phyloP scores from a whole-genome alignment of 495 filamentous ascomycete genomes.

The Pyrenula massariospora region DNA sequence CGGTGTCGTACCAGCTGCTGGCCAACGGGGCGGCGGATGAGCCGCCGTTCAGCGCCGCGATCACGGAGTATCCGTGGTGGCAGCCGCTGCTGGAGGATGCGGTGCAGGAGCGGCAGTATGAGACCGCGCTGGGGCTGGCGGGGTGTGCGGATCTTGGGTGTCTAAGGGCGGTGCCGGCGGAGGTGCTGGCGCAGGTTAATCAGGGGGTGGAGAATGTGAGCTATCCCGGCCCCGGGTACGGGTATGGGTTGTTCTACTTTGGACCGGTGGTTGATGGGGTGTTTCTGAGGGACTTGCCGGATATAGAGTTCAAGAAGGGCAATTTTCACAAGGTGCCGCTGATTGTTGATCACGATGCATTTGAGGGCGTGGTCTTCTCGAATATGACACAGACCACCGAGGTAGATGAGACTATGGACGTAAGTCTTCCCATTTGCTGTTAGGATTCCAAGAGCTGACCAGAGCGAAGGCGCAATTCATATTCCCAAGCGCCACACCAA shows the following conservation, averaged over 20 bases:
- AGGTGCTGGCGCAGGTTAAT: neutral
- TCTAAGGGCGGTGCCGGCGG: neutral
- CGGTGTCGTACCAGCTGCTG: constrained; percentile 7
- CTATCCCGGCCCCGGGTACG: neutral
- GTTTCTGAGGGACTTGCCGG: neutral
- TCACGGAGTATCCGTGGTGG: constrained; percentile 40
- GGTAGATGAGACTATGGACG: neutral
- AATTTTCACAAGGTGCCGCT: neutral
- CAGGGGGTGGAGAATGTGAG: neutral
- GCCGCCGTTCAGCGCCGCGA: constrained; percentile 56
- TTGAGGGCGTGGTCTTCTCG: neutral
- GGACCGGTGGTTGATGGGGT: neutral
- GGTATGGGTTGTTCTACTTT: neutral
- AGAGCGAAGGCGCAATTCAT: neutral
- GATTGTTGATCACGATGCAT: neutral
- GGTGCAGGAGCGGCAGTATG: neutral
- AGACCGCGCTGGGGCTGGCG: neutral
- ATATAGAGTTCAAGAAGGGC: neutral
- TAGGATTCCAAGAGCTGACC: too few species aligned
- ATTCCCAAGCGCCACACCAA: neutral
- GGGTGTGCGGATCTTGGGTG: neutral
- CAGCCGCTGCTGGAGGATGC: neutral
- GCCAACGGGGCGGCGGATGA: constrained; percentile 34
- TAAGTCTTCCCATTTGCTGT: neutral
- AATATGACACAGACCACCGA: neutral